phyloP scores from a whole-genome alignment of 139 green algal species.

The Spirogloea muscicola region DNA sequence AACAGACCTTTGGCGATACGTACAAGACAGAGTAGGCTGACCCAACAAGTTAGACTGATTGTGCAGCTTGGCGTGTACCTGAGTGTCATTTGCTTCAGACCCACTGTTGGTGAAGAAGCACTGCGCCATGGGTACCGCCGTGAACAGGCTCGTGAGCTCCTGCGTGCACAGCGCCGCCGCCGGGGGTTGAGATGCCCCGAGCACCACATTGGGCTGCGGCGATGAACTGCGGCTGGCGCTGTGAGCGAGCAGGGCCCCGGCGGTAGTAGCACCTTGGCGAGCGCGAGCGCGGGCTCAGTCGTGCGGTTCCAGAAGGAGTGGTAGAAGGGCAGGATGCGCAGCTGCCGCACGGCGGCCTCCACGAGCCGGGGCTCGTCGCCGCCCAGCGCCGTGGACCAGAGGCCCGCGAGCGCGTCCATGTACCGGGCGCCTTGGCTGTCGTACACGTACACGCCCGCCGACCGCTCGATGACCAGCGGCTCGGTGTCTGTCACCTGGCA shows the following conservation, averaged over 20 bases:
- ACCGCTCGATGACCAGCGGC: slow-evolving; percentile 34
- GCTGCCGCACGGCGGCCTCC: slow-evolving; percentile 35
- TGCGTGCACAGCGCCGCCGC: too few relatives aligned
- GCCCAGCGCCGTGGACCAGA: slow-evolving; percentile 49
- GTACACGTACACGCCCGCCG: slow-evolving; percentile 46
- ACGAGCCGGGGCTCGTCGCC: slow-evolving; percentile 41
- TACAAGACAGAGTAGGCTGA: too few relatives aligned
- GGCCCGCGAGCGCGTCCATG: slow-evolving; percentile 50
- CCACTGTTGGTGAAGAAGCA: slow-evolving; percentile 55
- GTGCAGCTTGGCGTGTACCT: too few relatives aligned
- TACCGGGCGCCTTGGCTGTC: slow-evolving; percentile 47
- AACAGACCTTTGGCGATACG: too few relatives aligned
- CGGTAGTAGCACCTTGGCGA: slow-evolving; percentile 42
- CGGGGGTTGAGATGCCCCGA: too few relatives aligned
- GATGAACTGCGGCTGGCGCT: too few relatives aligned
- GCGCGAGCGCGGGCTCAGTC: slow-evolving; percentile 41
- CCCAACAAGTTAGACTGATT: too few relatives aligned
- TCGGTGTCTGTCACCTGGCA: too few relatives aligned
- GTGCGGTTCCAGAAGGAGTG: slow-evolving; percentile 55
- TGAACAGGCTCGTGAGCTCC: slow-evolving; percentile 44
- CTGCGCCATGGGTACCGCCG: slow-evolving; percentile 38
- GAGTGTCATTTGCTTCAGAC: slow-evolving; percentile 52
- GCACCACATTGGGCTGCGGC: too few relatives aligned
- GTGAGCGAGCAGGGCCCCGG: too few relatives aligned
- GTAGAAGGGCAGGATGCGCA: slow-evolving; percentile 50